Base-by-base conservation (phyloP, 1,284 basidiomycete species). In the Heterobasidion parviporum region DNA sequence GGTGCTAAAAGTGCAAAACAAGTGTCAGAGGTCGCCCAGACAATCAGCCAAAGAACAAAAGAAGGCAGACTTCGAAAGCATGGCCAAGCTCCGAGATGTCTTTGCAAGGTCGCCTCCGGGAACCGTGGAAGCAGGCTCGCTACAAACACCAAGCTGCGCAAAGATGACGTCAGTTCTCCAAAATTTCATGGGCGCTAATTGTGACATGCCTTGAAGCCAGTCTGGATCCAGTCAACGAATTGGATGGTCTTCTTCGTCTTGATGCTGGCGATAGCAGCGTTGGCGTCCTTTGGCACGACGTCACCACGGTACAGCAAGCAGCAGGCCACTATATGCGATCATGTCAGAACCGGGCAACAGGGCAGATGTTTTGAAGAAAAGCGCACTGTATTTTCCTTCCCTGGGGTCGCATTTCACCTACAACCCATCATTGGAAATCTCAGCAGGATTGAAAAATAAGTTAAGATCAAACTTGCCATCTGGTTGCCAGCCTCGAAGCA, bases 151-250 rank as follows among this genome's bases (percentile, higher is more conserved):
- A 62, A 96, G 85, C 82, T 85, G 65, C 26, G 9, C 48, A 54
- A 60, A 16, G 50, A 18, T 26, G 6, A 59, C 33, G 34, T 54
- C 54, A 60, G 58, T 26, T 26, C 3, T 26, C 26, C 26, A 26
- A 26, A 26, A 6, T 26, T 26, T 32, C n/a, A 12, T 63, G 50
- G 64, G 64, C 65, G 72, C 77, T 71, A 74, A 78, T 56, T 72
- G 26, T 71, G 61, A 64, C 64, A 50, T 63, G 82, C 82, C 84
- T 97, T 96, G 89, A 98, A 85, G 70, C 95, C 84, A 61, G 95
- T 98, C 52, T 94, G 94, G 77, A 96, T 98, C 96, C 96, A 99
- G 73, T 99, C 96, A 61, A 94, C 92, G 66, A 94, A 94, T 71
- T 97, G 94, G 68, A 99, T 98, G 35, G 94, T 95, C 64, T 89